A percentile compares a stretch with the other conserved stretches of the same genome.
These are phyloP conservation scores for Bigelowiella natans DNA, from an alignment of 78 protist species.

Conservation along the genomic window DNA sequence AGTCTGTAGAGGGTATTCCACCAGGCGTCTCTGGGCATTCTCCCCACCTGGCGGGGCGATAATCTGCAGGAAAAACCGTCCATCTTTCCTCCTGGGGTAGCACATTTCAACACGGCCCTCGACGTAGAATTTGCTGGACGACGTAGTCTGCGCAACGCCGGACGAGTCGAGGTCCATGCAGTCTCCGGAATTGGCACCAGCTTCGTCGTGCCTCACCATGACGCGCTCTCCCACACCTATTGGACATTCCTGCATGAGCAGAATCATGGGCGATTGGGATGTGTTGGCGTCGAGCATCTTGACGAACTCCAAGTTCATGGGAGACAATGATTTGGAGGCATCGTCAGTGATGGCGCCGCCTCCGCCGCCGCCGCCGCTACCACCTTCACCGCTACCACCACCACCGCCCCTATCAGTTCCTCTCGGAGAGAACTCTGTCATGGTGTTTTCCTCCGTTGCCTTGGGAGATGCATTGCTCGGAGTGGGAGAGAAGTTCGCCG, in stretches of 20 bases:
- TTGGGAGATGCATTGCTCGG: no score
- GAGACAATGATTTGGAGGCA: no score
- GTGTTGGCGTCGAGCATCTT: background rate
- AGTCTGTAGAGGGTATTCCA: background rate
- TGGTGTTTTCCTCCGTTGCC: no score
- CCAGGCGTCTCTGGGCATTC: background rate
- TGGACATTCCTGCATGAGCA: background rate
- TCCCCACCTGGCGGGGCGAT: background rate
- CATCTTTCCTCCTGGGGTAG: background rate
- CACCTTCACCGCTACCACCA: no score
- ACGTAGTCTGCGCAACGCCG: no score
- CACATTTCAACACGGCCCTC: background rate
- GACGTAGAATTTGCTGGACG: background rate
- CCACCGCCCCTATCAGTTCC: no score
- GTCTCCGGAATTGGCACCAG: background rate
- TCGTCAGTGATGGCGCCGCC: no score
- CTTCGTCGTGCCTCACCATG: background rate
- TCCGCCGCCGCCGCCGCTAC: no score
- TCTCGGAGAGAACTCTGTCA: no score
- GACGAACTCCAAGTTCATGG: background rate
- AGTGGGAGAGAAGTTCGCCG: no score
- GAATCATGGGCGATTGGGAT: background rate
- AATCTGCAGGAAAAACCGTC: background rate
- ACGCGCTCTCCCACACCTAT: background rate
- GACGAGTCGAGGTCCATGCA: no score